Evolutionary conservation across 1,284 basidiomycete species (phyloP).

Genomic region (Apiotrichum siamense): DNA sequence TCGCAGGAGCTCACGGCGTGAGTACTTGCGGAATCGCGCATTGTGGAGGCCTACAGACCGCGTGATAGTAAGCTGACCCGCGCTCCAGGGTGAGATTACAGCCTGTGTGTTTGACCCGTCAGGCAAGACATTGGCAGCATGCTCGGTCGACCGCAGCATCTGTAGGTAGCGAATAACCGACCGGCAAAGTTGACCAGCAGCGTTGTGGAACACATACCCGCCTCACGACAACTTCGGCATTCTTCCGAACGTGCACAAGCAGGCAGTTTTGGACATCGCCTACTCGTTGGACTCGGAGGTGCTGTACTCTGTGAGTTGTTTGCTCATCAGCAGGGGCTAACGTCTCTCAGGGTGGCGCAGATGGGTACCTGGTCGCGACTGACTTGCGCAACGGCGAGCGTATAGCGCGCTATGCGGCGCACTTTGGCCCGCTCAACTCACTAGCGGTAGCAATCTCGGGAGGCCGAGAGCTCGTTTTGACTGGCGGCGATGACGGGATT

Average conservation of each 20-base stretch:
- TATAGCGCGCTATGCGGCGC: slow-evolving; percentile 52
- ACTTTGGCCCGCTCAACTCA: slow-evolving; percentile 79
- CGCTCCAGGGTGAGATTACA: slow-evolving; percentile 46
- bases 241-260: slow-evolving; percentile 45
- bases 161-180: slow-evolving; percentile 29
- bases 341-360: slow-evolving; percentile 34
- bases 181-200: no score
- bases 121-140: slow-evolving; percentile 45
- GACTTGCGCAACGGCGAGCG: slow-evolving; percentile 43
- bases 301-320: slow-evolving; percentile 39
- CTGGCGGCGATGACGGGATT: slow-evolving; percentile 80
- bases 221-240: slow-evolving; percentile 48
- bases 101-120: slow-evolving; percentile 48
- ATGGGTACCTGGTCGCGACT: slow-evolving; percentile 42
- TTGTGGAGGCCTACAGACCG: no score
- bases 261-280: slow-evolving; percentile 46
- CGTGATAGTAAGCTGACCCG: no score
- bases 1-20: slow-evolving; percentile 44
- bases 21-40: slow-evolving; percentile 10
- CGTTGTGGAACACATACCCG: slow-evolving; percentile 48
- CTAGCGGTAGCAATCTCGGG: slow-evolving; percentile 79
- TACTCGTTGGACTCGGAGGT: slow-evolving; percentile 46
- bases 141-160: slow-evolving; percentile 44
- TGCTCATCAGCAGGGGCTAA: background rate
- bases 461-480: slow-evolving; percentile 65